Evolutionary conservation across 1,139 yeast genomes (phyloP), one percentile per base, ranked within the genome.

Genomic region (Yamadazyma aaseri): DNA sequence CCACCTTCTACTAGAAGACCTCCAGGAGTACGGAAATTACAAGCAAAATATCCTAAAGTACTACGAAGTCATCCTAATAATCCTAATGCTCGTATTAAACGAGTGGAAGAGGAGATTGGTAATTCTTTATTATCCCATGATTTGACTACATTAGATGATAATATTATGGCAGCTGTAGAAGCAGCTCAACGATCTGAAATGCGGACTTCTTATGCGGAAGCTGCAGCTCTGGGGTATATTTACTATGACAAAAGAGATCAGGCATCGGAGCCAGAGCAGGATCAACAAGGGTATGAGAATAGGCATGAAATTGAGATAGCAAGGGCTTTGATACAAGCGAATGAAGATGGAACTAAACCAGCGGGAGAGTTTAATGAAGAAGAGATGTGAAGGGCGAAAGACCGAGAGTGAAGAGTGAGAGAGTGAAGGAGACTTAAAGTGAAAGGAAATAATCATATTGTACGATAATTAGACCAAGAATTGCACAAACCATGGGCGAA

Each of bases 141-240:
- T 32, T 57, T 73, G 34, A 61, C 71, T 3, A 62, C 67, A 1
- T 52, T 71, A 32, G 79, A 73, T 42, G 73, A 67, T 35, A 79
- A 79, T 31, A 71, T 81, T 9, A 73, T 81, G 38, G 86, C 84
- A 0, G 86, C 81, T 3, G 84, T 81, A 2, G 84, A 79, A 44
- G 79, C 80, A 29, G 85, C 80, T 0, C 81, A 76, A 44, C 46
- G 73, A 34, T 56, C 67, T 2, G 66, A 57, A 23, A 56, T 57
- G 32, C 31, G 47, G 16, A 38, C 37, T 8, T 49, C 62, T 1
- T 65, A 65, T 40, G 73, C 73, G 4, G 68, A 70, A 2, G 73
- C 63, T 0, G 73, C 73, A 6, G 72, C 73, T 2, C 65, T 4
- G 72, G 69, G 1, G 60, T 22, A 22, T 12, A 22, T 22, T 22